Conservation (phyloP, 345 rosid species). For the Eucalyptus polybractea region DNA sequence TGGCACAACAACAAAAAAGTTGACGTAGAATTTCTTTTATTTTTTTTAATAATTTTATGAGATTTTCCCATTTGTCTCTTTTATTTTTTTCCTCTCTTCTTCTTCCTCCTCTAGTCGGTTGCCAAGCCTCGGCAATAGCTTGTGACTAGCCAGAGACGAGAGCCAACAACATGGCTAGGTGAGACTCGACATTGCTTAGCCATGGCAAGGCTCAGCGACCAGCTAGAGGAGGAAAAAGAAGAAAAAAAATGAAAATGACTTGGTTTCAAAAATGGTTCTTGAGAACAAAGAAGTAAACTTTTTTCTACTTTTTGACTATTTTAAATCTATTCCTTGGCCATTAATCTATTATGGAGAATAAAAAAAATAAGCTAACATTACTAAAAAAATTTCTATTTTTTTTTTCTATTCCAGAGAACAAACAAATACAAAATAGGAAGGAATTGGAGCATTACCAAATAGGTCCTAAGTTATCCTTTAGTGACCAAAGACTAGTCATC, state of each 20-base stretch:
- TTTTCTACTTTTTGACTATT: no score
- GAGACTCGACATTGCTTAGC: accelerated
- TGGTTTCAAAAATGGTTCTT: no score
- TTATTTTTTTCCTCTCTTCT: accelerated
- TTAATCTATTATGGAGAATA: no score
- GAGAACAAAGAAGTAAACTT: no score
- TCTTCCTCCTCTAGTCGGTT: accelerated
- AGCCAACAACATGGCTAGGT: accelerated
- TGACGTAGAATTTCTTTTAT: accelerated
- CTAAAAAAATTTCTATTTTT: accelerated
- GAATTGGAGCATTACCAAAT: no score
- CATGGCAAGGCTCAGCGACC: accelerated
- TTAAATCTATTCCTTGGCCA: accelerated
- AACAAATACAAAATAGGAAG: accelerated
- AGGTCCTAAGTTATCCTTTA: not conserved
- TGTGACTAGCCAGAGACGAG: accelerated
- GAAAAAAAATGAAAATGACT: no score
- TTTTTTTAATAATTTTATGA: no score
- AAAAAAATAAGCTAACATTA: accelerated
- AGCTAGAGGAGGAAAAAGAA: accelerated
- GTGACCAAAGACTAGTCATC: not conserved
- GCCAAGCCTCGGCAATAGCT: accelerated
- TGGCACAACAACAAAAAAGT: no score
- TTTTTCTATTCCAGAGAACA: accelerated
- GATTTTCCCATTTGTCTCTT: no score